phyloP scores from a whole-genome alignment of 2,329 filamentous ascomycete genomes.

The Epichloe aotearoae region DNA sequence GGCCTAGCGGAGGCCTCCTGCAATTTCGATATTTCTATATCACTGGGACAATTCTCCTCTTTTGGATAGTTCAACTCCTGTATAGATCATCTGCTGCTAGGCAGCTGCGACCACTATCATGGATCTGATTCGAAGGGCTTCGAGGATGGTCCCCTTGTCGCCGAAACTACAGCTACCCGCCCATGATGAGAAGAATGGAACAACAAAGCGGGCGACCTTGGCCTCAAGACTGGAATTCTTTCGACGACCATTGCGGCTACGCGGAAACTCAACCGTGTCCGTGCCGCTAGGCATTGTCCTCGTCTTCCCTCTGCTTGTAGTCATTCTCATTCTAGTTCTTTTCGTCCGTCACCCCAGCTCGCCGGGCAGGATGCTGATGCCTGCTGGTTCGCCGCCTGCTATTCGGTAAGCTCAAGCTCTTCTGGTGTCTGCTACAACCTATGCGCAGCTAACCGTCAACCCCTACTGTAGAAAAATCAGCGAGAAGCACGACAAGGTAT shows the following conservation, averaged over 20 bases:
- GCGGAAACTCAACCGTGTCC: conserved; percentile 83
- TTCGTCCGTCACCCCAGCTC: conserved; percentile 81
- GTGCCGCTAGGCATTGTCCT: conserved; percentile 87
- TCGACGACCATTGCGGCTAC: conserved; percentile 71
- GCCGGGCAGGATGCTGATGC: conserved; percentile 71
- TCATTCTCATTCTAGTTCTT: conserved; percentile 80
- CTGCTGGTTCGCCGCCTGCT: conserved; percentile 72
- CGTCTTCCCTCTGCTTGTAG: conserved; percentile 80
- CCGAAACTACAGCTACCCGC: conserved; percentile 32
- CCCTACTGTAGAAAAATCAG: conserved; percentile 67
- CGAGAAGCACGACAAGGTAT: conserved; percentile 94
- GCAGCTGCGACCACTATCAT: conserved; percentile 20
- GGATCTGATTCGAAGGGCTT: conserved; percentile 46
- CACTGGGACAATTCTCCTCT: neutral
- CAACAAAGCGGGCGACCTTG: conserved; percentile 25
- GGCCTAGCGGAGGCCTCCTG: neutral
- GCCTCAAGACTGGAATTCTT: conserved; percentile 62
- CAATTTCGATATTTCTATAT: neutral
- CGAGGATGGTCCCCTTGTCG: conserved; percentile 32
- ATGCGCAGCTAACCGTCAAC: neutral
- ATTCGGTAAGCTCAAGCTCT: conserved; percentile 53
- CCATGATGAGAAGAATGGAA: conserved; percentile 34
- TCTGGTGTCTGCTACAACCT: neutral
- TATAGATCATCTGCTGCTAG: neutral
- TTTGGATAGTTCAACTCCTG: neutral